Base-by-base conservation (phyloP, 495 filamentous ascomycete species). In the Glonium stellatum region DNA sequence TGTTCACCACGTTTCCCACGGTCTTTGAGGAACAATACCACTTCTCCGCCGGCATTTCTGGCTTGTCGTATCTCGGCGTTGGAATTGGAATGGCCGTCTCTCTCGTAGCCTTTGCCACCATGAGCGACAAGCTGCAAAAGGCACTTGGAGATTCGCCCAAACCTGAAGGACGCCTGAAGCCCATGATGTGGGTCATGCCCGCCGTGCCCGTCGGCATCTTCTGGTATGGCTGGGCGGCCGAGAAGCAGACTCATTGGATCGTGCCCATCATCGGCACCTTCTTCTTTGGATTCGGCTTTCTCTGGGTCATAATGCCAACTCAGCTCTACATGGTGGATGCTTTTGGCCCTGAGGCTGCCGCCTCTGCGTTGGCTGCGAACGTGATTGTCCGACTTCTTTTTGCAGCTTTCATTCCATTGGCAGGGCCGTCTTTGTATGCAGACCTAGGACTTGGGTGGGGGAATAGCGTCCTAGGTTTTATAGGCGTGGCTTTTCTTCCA, bases 321-420 rank as follows among this genome's bases (percentile, higher is more conserved):
- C 71, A 71, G 57, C 56, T 69, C 27, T 75, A 76, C 47, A 56
- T 73, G 12, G 58, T 75, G 21, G 73, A 75, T 63, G 60, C 69
- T 10, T 76, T 73, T 34, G 59, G 67, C 34, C 63, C 55, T 5
- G 58, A 71, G 12, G 62, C 69, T 15, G 69, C 73, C 23, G n/a
- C n/a, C n/a, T 73, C 73, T n/a, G 73, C 73, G 5, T 59, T 71
- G 12, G 71, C 60, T 15, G 71, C 69, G 4, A 71, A 53, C 34
- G 67, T 60, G 18, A 25, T 74, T 18, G 42, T 71, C 3, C 69
- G 71, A 4, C 69, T 39, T 39, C 54, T 62, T 1, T 46, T 27
- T 1, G 56, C 49, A 19, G 64, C 64, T 2, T 13, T 53, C 11
- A 19, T 67, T 2, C 64, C 64, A n/a, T 51, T 67, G 12, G 61